Percentiles rank a stretch among this genome's conserved stretches.
phyloP scores from a whole-genome alignment of 345 rosid genomes.

The Jatropha curcas region DNA sequence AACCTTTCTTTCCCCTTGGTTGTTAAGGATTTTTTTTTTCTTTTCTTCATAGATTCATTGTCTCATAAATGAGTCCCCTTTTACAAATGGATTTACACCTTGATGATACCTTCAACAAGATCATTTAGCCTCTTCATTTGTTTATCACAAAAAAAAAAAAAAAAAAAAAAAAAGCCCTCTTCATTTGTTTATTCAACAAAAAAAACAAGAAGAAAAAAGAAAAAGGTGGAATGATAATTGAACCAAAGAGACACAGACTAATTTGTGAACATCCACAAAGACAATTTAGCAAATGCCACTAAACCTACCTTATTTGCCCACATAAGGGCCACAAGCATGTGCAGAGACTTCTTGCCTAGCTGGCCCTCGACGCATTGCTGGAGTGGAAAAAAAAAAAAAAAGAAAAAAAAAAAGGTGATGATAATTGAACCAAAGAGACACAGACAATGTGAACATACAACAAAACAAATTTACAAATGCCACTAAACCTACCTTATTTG shows the following conservation, averaged over 20 bases:
- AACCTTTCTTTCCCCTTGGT: background rate
- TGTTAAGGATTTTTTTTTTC: background rate
- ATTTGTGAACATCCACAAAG: background rate
- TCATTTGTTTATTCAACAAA: no score
- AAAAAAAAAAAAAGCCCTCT: no score
- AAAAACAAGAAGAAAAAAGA: no score
- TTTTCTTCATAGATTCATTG: background rate
- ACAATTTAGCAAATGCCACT: background rate
- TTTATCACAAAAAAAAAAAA: background rate
- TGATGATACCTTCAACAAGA: background rate
- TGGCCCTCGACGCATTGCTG: constrained; percentile 55
- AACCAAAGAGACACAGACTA: background rate
- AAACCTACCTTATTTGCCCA: constrained; percentile 44
- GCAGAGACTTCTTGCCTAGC: constrained; percentile 39
- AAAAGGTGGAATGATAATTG: background rate
- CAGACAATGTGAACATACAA: background rate
- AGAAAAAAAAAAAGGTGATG: no score
- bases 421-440: background rate
- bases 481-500: constrained; percentile 35
- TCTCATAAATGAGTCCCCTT: background rate
- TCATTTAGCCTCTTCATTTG: background rate
- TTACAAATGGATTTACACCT: background rate
- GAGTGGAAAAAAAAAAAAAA: no score
- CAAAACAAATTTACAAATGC: background rate
- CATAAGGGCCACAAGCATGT: constrained; percentile 55